Evolutionary conservation across 441 rosid species (phyloP).

Genomic region (Corymbia citriodora): DNA sequence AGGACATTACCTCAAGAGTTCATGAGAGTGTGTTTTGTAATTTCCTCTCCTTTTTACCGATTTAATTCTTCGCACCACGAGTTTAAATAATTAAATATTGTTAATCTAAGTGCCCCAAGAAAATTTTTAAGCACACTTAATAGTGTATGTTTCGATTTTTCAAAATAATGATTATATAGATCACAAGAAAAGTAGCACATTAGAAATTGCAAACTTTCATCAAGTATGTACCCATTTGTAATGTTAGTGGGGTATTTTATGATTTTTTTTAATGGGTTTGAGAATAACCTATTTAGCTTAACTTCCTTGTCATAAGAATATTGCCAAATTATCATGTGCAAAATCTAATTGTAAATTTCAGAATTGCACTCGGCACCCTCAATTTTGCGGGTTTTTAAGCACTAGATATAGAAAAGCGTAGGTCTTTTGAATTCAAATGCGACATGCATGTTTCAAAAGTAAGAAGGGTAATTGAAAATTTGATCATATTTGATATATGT

Average conservation of each 20-base stretch:
- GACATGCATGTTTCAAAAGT: too few relatives aligned
- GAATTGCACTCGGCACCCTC: not conserved
- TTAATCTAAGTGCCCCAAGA: not conserved
- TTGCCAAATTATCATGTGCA: not conserved
- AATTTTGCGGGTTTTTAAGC: not conserved
- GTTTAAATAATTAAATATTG: not conserved
- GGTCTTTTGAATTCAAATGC: not conserved
- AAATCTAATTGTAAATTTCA: not conserved
- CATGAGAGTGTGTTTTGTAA: not conserved
- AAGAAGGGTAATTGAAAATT: too few relatives aligned
- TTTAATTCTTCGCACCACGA: not conserved
- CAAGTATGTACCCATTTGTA: not conserved
- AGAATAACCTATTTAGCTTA: not conserved
- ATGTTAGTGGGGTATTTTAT: not conserved
- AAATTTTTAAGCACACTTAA: too few relatives aligned
- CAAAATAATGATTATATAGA: too few relatives aligned
- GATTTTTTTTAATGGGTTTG: not conserved
- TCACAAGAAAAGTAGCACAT: not conserved
- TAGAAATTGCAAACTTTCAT: not conserved
- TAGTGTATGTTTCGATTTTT: too few relatives aligned
- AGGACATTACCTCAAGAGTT: not conserved
- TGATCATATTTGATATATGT: too few relatives aligned
- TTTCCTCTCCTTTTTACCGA: not conserved
- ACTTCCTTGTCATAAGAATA: not conserved
- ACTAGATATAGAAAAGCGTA: not conserved